A percentile compares a stretch with the other conserved stretches of the same genome.
Evolutionary conservation across 192 early-diverging fungal species (phyloP).

Genomic region (Borealophlyctis nickersoniae): DNA sequence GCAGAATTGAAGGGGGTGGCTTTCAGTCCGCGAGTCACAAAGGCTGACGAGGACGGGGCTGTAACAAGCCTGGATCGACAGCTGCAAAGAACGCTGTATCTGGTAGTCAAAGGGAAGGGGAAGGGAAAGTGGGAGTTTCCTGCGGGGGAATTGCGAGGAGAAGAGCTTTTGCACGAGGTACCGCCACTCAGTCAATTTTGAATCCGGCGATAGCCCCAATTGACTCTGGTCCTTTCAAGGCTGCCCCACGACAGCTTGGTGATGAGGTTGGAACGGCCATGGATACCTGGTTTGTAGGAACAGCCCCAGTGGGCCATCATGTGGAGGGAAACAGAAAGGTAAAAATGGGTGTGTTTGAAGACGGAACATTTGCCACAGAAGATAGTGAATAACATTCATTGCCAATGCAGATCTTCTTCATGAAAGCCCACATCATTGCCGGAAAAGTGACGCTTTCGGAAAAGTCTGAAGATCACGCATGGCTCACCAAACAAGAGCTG

Average conservation of each 20-base stretch:
- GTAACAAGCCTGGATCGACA: constrained; percentile 71
- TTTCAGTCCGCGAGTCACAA: constrained; percentile 53
- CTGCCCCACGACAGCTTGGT: constrained; percentile 67
- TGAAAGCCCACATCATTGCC: constrained; percentile 78
- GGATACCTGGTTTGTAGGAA: constrained; percentile 86
- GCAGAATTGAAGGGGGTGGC: constrained; percentile 43
- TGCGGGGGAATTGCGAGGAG: constrained; percentile 55
- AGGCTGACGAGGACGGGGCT: constrained; percentile 65
- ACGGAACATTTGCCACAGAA: not conserved
- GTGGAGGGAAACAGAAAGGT: constrained; percentile 38
- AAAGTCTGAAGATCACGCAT: constrained; percentile 63
- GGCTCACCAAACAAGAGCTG: constrained; percentile 72
- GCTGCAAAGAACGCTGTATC: constrained; percentile 73
- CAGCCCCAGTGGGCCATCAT: constrained; percentile 71
- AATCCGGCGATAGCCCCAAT: not conserved
- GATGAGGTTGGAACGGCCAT: constrained; percentile 71
- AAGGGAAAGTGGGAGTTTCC: constrained; percentile 72
- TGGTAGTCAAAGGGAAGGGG: constrained; percentile 62
- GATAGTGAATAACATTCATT: constrained; percentile 9
- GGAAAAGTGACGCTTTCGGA: constrained; percentile 67
- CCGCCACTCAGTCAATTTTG: not conserved
- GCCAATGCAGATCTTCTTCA: constrained; percentile 68
- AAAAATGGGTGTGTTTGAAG: no score
- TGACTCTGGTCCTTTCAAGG: constrained; percentile 40
- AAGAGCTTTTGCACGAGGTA: constrained; percentile 73